Evolutionary conservation across 2,329 filamentous ascomycete species (phyloP).

Genomic region (Monilinia fructicola): DNA sequence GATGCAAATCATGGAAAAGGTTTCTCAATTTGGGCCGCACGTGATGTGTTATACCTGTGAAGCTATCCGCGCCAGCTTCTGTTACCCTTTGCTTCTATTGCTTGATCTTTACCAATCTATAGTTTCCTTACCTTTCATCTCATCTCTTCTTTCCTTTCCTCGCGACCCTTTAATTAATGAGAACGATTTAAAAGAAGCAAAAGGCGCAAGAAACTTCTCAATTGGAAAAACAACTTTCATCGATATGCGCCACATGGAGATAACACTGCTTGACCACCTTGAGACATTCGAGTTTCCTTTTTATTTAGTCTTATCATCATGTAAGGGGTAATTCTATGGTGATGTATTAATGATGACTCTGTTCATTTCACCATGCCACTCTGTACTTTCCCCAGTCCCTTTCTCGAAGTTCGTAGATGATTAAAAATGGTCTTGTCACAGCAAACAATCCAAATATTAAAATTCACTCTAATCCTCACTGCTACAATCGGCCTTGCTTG

Average conservation of each 20-base stretch:
- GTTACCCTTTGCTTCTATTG: background rate
- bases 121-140: background rate
- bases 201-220: background rate
- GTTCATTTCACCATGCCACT: background rate
- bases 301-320: background rate
- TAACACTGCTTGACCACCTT: background rate
- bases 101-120: background rate
- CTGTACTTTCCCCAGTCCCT: background rate
- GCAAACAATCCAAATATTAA: background rate
- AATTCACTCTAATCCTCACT: slow-evolving; percentile 26
- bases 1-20: background rate
- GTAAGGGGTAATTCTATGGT: background rate
- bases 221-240: slow-evolving; percentile 6
- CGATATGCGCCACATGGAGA: slow-evolving; percentile 4
- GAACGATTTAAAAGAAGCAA: background rate
- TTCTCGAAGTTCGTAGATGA: background rate
- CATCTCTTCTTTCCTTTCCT: background rate
- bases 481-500: background rate
- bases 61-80: background rate
- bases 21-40: background rate
- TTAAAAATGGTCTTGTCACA: slow-evolving; percentile 12
- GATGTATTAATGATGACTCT: background rate
- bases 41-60: background rate
- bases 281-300: background rate
- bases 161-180: background rate